phyloP scores from a whole-genome alignment of 2,329 filamentous ascomycete species.

The Colletotrichum cereale region DNA sequence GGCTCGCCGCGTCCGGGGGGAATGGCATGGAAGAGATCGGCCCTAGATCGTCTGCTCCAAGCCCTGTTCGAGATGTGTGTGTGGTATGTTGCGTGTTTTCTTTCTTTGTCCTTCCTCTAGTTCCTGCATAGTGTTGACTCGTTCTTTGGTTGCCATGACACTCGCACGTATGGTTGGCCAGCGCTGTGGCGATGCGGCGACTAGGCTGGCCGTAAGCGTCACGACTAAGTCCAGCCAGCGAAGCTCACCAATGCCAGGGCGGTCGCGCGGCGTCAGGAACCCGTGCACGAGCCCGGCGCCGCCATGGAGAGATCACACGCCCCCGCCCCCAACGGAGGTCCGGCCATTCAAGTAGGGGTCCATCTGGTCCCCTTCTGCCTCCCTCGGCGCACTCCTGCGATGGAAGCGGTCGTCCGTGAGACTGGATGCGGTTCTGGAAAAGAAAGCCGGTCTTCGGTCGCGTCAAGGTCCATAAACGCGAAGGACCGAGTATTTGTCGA shows the following conservation, averaged over 20 bases:
- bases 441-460: slow-evolving; percentile 5
- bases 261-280: slow-evolving; percentile 37
- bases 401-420: slow-evolving; percentile 5
- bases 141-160: slow-evolving; percentile 14
- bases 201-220: slow-evolving; percentile 25
- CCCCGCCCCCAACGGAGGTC: slow-evolving; percentile 39
- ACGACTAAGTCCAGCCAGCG: slow-evolving; percentile 22
- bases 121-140: background rate
- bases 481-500: slow-evolving; percentile 11
- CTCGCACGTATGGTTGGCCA: slow-evolving; percentile 8
- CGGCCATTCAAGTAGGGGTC: slow-evolving; percentile 11
- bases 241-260: slow-evolving; percentile 25
- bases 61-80: background rate
- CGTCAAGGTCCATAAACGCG: slow-evolving; percentile 22
- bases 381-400: slow-evolving; percentile 6
- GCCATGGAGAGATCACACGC: background rate
- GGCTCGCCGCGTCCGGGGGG: background rate
- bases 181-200: slow-evolving; percentile 3
- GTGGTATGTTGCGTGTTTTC: background rate
- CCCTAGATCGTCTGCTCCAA: background rate
- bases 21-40: background rate
- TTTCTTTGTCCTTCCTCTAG: background rate
- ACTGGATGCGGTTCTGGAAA: background rate
- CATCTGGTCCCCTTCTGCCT: background rate
- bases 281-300: slow-evolving; percentile 17